Percentiles rank a stretch among this genome's conserved stretches.
phyloP scores from a whole-genome alignment of 2,329 filamentous ascomycete species.

The Fusarium humuli region DNA sequence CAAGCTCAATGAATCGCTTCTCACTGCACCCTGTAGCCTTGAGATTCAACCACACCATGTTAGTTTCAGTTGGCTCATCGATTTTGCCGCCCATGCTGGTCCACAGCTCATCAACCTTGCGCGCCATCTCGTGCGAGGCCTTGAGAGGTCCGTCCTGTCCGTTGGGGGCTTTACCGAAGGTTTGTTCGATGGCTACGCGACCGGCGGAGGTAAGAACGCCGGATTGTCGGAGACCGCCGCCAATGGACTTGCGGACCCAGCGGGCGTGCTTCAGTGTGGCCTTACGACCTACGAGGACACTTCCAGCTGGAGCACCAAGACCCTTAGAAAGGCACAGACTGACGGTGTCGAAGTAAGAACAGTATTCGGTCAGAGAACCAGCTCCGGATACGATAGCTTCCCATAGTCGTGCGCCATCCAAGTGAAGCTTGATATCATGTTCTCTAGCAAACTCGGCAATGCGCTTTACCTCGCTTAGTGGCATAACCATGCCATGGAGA shows the following conservation, averaged over 20 bases:
- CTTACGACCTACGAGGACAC: conserved; percentile 71
- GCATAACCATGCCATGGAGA: conserved; percentile 81
- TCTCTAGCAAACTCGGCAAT: conserved; percentile 77
- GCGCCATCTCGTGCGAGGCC: conserved; percentile 71
- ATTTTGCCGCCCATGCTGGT: conserved; percentile 74
- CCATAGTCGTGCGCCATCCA: conserved; percentile 86
- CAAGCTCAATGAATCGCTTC: conserved; percentile 55
- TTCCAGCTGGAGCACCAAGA: conserved; percentile 83
- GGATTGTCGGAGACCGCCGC: conserved; percentile 78
- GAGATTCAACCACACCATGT: conserved; percentile 90
- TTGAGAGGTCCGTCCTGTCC: conserved; percentile 67
- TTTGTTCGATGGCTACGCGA: conserved; percentile 70
- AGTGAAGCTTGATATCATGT: conserved; percentile 75
- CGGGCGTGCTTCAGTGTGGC: conserved; percentile 54
- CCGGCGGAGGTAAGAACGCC: conserved; percentile 80
- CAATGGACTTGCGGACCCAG: conserved; percentile 74
- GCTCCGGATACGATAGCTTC: conserved; percentile 80
- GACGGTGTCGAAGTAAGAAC: conserved; percentile 77
- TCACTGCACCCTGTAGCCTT: conserved; percentile 64
- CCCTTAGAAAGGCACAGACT: conserved; percentile 86
- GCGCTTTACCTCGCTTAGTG: conserved; percentile 74
- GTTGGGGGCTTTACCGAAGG: conserved; percentile 54
- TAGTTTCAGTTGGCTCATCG: conserved; percentile 80
- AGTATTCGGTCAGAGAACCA: conserved; percentile 74
- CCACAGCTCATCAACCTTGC: conserved; percentile 77